Evolutionary conservation across 2,329 filamentous ascomycete genomes (phyloP).

Genomic region (Coleophoma crateriformis): DNA sequence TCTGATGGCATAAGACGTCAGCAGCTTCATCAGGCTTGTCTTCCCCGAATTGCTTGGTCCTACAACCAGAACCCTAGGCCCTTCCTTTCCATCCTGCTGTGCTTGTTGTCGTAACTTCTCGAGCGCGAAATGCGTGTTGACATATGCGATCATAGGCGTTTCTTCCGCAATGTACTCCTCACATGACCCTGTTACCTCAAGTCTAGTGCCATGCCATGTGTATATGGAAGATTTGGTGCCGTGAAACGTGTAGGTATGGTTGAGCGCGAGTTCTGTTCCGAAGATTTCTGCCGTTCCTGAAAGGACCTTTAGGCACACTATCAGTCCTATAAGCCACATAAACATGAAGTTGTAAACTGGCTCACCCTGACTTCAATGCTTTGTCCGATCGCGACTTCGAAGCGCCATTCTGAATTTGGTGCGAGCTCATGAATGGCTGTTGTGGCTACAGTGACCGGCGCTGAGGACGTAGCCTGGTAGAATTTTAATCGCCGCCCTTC

Average conservation of each 20-base stretch:
- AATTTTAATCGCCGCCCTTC: slow-evolving; percentile 8
- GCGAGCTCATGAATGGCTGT: slow-evolving; percentile 47
- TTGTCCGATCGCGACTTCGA: slow-evolving; percentile 57
- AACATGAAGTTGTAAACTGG: slow-evolving; percentile 4
- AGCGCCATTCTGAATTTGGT: slow-evolving; percentile 71
- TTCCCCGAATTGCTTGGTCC: slow-evolving; percentile 78
- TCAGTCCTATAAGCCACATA: background rate
- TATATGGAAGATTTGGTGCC: slow-evolving; percentile 83
- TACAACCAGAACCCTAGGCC: slow-evolving; percentile 79
- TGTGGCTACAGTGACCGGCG: slow-evolving; percentile 27
- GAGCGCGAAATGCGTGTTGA: slow-evolving; percentile 85
- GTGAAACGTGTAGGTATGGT: slow-evolving; percentile 73
- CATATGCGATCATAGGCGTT: slow-evolving; percentile 72
- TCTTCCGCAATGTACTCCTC: slow-evolving; percentile 67
- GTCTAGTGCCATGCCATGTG: slow-evolving; percentile 84
- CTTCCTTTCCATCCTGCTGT: slow-evolving; percentile 42
- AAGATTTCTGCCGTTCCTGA: slow-evolving; percentile 88
- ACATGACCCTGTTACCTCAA: slow-evolving; percentile 63
- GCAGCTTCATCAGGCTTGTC: slow-evolving; percentile 70
- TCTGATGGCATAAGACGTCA: slow-evolving; percentile 75
- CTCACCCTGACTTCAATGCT: slow-evolving; percentile 46
- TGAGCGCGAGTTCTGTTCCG: slow-evolving; percentile 83
- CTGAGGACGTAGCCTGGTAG: slow-evolving; percentile 15
- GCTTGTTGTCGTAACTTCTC: slow-evolving; percentile 65
- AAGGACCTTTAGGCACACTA: slow-evolving; percentile 50